These are phyloP conservation scores for Hirschfeldia incana DNA, from an alignment of 345 rosid genomes.

Conservation along the genomic window DNA sequence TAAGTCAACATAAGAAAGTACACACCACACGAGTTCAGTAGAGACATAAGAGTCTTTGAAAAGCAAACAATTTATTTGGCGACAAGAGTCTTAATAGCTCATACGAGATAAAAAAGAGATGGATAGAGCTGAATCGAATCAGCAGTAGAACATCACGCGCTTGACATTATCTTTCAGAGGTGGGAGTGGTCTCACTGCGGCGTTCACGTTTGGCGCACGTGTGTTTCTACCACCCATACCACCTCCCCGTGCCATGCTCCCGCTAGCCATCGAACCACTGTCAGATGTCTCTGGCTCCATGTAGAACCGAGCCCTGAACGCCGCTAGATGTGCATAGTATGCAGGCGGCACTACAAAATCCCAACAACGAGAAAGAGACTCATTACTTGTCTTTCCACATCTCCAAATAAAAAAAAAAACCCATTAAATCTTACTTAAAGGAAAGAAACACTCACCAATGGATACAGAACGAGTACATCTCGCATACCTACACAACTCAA, in stretches of 20 bases:
- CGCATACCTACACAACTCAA: slow-evolving; percentile 62
- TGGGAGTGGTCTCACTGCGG: slow-evolving; percentile 89
- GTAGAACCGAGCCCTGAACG: slow-evolving; percentile 95
- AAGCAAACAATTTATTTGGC: slow-evolving; percentile 1
- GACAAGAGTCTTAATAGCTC: not conserved
- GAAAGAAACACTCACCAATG: slow-evolving; percentile 58
- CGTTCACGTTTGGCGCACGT: slow-evolving; percentile 58
- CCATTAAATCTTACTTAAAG: not conserved
- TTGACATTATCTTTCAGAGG: slow-evolving; percentile 93
- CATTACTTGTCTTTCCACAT: not conserved
- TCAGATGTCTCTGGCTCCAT: slow-evolving; percentile 99
- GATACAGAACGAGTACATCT: slow-evolving; percentile 98
- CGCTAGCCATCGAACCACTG: slow-evolving; percentile 92
- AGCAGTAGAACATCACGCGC: slow-evolving; percentile 95
- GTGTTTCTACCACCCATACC: slow-evolving; percentile 58
- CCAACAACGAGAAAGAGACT: not conserved
- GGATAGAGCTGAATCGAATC: slow-evolving; percentile 12
- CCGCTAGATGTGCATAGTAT: slow-evolving; percentile 96
- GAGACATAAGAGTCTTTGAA: not conserved
- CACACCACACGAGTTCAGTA: not conserved
- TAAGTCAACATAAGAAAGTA: too few species aligned
- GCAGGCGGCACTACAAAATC: slow-evolving; percentile 88
- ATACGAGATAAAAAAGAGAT: not conserved
- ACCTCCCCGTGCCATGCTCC: slow-evolving; percentile 57
- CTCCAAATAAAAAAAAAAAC: slow-evolving; percentile 5